phyloP scores from a whole-genome alignment of 2,329 filamentous ascomycete genomes.

The Colletotrichum sp. region DNA sequence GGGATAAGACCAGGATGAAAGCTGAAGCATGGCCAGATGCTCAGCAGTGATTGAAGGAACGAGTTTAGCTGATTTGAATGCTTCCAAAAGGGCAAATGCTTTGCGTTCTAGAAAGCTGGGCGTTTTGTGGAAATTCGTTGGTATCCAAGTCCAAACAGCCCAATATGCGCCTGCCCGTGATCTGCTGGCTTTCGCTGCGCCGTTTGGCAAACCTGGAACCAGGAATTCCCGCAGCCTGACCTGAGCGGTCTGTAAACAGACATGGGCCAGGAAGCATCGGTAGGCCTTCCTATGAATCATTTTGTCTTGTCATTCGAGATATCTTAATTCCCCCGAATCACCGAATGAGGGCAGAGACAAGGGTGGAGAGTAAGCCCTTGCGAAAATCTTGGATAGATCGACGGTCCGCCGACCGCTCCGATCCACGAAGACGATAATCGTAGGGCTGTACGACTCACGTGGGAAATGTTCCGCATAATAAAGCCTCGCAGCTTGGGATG shows the following conservation, averaged over 20 bases:
- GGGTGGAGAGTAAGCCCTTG: neutral
- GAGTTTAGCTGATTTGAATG: neutral
- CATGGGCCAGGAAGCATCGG: neutral
- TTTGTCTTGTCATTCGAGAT: neutral
- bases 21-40: neutral
- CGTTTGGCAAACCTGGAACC: neutral
- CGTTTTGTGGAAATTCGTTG: neutral
- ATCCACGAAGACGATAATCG: neutral
- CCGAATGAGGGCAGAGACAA: neutral
- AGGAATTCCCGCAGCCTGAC: neutral
- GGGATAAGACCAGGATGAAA: neutral
- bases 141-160: neutral
- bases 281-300: neutral
- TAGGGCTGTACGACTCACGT: neutral
- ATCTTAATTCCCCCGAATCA: neutral
- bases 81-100: neutral
- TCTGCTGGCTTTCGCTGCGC: neutral
- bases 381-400: neutral
- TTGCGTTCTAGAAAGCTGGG: neutral
- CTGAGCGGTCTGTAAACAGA: neutral
- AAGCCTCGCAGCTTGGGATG: neutral
- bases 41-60: neutral
- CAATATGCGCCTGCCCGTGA: conserved; percentile 1
- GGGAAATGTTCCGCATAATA: neutral
- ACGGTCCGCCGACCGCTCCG: neutral